Conservation (phyloP, 495 filamentous ascomycete genomes). For the Aspergillus panamensis region DNA sequence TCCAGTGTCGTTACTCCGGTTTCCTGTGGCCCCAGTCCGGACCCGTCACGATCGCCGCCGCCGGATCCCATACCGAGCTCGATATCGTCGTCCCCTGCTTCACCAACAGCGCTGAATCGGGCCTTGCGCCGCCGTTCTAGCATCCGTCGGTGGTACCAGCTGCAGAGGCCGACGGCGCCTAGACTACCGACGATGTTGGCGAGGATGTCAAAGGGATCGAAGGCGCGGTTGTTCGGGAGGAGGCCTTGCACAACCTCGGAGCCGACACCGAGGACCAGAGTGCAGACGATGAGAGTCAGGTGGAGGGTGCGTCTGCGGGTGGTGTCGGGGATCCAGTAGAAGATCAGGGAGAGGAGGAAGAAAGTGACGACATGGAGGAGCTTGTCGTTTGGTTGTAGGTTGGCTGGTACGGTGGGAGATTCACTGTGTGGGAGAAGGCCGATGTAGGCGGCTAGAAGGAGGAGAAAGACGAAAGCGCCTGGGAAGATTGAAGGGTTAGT, state of each 20-base stretch:
- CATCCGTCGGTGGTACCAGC: conserved; percentile 94
- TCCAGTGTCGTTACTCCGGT: conserved; percentile 56
- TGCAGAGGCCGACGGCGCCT: conserved; percentile 65
- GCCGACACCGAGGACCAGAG: conserved; percentile 67
- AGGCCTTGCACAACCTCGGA: conserved; percentile 82
- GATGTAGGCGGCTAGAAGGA: conserved; percentile 71
- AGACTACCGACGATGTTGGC: conserved; percentile 83
- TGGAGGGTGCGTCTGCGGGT: conserved; percentile 78
- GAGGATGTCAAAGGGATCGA: conserved; percentile 81
- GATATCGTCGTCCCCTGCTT: conserved; percentile 50
- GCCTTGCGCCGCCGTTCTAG: conserved; percentile 78
- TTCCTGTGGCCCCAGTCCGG: conserved; percentile 57
- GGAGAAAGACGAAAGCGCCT: conserved; percentile 76
- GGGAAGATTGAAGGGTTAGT: neutral
- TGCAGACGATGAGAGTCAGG: conserved; percentile 78
- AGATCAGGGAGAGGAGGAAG: conserved; percentile 78
- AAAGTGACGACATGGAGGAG: conserved; percentile 85
- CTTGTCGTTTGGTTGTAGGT: conserved; percentile 79
- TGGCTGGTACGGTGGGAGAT: conserved; percentile 62
- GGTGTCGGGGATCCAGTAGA: conserved; percentile 98
- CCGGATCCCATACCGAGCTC: conserved; percentile 52
- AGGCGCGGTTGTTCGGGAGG: conserved; percentile 74
- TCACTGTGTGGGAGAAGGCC: conserved; percentile 60
- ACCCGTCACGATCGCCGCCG: conserved; percentile 52
- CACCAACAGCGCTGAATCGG: conserved; percentile 64